phyloP scores from a whole-genome alignment of 495 filamentous ascomycete species.

The Hypoxylon subgilvum region DNA sequence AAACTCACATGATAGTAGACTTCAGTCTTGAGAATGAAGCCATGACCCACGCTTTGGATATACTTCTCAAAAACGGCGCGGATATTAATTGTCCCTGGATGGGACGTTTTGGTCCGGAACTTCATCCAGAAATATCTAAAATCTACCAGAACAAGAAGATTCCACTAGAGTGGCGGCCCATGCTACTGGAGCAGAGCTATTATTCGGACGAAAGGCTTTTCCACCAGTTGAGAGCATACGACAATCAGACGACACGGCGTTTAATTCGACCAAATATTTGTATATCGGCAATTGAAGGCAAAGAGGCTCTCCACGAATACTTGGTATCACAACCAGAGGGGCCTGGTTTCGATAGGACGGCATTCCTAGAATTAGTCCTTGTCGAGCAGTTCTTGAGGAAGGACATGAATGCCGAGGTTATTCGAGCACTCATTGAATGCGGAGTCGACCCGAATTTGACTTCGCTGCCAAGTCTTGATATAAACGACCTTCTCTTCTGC shows the following conservation, averaged over 20 bases:
- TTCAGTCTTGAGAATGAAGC: not conserved
- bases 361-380: slow-evolving; percentile 28
- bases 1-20: not conserved
- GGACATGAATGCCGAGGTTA: slow-evolving; percentile 2
- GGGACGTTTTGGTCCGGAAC: too few relatives aligned
- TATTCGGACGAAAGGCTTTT: slow-evolving; percentile 10
- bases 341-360: not conserved
- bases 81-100: too few relatives aligned
- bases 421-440: slow-evolving; percentile 19
- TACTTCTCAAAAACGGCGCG: slow-evolving; percentile 12
- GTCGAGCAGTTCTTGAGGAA: slow-evolving; percentile 16
- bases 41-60: not conserved
- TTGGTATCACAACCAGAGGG: slow-evolving; percentile 8
- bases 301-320: slow-evolving; percentile 4
- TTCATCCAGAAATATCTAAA: too few relatives aligned
- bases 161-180: slow-evolving; percentile 2
- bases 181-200: slow-evolving; percentile 15
- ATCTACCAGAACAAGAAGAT: not conserved
- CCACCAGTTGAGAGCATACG: slow-evolving; percentile 4
- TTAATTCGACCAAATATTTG: slow-evolving; percentile 22
- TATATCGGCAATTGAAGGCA: slow-evolving; percentile 17
- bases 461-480: slow-evolving; percentile 3
- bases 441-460: slow-evolving; percentile 19
- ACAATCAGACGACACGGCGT: not conserved
- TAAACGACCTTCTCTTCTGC: too few relatives aligned